phyloP scores from a whole-genome alignment of 164 flowering plant species.

The Litsea cubeba region DNA sequence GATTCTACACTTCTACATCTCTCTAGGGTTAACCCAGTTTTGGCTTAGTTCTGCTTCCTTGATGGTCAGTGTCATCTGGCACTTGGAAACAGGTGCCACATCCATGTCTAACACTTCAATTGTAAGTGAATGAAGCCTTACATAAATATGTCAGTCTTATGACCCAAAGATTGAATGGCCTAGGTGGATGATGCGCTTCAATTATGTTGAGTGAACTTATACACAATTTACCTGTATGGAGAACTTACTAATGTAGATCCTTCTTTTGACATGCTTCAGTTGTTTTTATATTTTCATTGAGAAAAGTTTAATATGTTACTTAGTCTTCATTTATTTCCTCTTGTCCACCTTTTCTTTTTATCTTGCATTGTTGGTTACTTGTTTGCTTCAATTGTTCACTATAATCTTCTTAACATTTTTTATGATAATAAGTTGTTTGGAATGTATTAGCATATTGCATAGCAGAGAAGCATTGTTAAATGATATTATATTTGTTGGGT shows the following conservation, averaged over 20 bases:
- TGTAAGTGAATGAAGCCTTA: neutral
- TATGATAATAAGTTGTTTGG: neutral
- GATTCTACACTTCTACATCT: neutral
- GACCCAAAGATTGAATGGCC: neutral
- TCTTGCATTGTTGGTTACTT: neutral
- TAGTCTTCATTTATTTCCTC: too few species aligned
- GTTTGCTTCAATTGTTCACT: too few species aligned
- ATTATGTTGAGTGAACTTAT: neutral
- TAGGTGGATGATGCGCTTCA: neutral
- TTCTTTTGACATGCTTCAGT: neutral
- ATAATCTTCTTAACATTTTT: neutral
- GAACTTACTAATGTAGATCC: neutral
- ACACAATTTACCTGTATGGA: neutral
- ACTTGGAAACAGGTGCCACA: neutral
- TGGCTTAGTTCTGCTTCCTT: neutral
- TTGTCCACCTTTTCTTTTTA: neutral
- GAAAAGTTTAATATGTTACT: too few species aligned
- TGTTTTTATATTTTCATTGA: neutral
- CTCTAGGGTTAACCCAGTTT: neutral
- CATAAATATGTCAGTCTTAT: neutral
- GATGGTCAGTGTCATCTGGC: too few species aligned
- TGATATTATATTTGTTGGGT: neutral
- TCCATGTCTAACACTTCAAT: neutral
- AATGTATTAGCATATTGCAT: neutral
- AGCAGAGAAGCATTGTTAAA: neutral